Base-by-base conservation (phyloP, 495 filamentous ascomycete genomes). In the Bathelium albidoporum region DNA sequence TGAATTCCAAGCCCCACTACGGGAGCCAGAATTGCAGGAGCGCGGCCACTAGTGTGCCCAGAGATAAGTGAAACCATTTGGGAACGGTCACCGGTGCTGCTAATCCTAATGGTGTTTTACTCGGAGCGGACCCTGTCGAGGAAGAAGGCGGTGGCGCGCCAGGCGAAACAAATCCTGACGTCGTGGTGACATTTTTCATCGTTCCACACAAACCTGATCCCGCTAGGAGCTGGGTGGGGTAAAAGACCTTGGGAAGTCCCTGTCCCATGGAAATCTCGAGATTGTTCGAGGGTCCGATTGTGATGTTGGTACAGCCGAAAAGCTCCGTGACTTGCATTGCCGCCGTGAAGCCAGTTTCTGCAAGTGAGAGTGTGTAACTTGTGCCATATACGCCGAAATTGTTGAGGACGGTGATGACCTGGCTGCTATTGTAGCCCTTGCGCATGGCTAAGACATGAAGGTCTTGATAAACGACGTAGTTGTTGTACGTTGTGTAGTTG, bases 331-430 rank as follows among this genome's bases (percentile, higher is more conserved):
- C 60, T 5, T 66, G 14, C 4, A 62, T 62, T 2, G 74, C 75
- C 18, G 75, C 62, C 1, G 44, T 26, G 65, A 72, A 83, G 0
- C 77, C 79, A 1, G 75, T 77, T 4, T 70, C 71, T 43, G 34
- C 52, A 1, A 89, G 70, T 0, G 73, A 78, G 31, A 85, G 71
- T 0, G 76, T 79, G 45, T 78, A 78, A 12, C 69, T 69, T 16
- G 65, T 66, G 1, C 78, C 79, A 5, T 64, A 69, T 0, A 69
- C 64, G 1, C 87, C 87, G 2, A 72, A 63, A 66, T 89, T 89
- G 5, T 81, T 81, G 60, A 85, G 77, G 1, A 88, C 75, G 0
- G 81, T 81, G 60, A 89, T 76, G 61, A 85, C 70, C 65, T 86
- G 82, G 3, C 70, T 70, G 5, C 78, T 79, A 11, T 78, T 70